Evolutionary conservation across 768 basidiomycete species (phyloP), one percentile per base, ranked within the genome.

Genomic region (Lentinula sp.): DNA sequence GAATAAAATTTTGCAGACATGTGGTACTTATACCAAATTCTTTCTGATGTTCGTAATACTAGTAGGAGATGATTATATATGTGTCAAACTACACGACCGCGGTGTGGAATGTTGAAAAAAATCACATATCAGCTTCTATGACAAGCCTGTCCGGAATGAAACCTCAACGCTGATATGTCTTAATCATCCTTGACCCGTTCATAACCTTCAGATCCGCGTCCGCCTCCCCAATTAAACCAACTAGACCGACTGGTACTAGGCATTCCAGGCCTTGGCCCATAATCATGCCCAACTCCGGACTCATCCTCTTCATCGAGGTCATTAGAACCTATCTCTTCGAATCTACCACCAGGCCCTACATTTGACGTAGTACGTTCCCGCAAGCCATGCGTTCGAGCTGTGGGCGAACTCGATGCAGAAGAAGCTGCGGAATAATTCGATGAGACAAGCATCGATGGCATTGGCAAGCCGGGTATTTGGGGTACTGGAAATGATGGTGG

Each of bases 271-370:
- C 57, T 32, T 21, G 55, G 40, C 7, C 21, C 45, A 39, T 58
- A 56, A n/a, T 62, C 49, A 7, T 56, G 68, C 35, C 64, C 75
- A 21, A 67, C 67, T 10, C 58, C 51, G 16, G 56, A 40, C 1
- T 50, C 57, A 28, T 64, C 54, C 7, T 65, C 67, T 9, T 74
- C 74, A 58, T 84, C 82, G 59, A 88, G 82, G 5, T 83, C 86
- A 63, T 91, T 89, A 13, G 78, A 79, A 64, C 91, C 88, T 2
- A 85, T 80, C 73, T 91, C 87, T 65, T 90, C 89, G 63, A 87
- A 87, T 61, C 73, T 75, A 31, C 78, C 78, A 16, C 57, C 57
- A 16, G 57, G 57, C 5, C 57, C 57, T 52, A 75, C 59, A 59
- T 59, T 69, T 16, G 68, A 76, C 15, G 74, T 74, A 10, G 76